Percentiles rank a stretch among this genome's conserved stretches.
Conservation (phyloP, 306 rosid genomes). For the Sphenostylis stenocarpa region DNA sequence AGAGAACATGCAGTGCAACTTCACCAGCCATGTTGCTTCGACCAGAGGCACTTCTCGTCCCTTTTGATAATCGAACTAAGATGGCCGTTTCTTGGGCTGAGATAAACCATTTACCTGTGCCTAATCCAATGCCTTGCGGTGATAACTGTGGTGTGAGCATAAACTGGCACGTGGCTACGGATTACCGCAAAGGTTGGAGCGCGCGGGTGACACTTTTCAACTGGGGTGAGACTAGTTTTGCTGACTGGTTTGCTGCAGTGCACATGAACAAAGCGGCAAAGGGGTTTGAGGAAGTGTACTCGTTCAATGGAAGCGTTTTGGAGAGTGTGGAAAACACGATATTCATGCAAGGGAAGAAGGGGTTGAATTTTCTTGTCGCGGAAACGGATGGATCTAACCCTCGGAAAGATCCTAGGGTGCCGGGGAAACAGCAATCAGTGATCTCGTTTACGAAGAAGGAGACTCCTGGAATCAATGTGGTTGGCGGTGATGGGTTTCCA, state of each 20-base stretch:
- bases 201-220: constrained; percentile 87
- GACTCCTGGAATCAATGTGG: constrained; percentile 59
- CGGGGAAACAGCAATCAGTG: constrained; percentile 90
- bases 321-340: constrained; percentile 53
- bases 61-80: constrained; percentile 67
- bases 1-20: constrained; percentile 60
- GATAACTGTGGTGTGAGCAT: constrained; percentile 89
- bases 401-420: constrained; percentile 70
- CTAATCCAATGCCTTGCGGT: constrained; percentile 76
- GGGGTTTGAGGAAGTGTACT: constrained; percentile 80
- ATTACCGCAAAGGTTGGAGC: constrained; percentile 78
- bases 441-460: constrained; percentile 73
- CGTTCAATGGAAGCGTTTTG: constrained; percentile 67
- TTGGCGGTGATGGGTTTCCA: constrained; percentile 81
- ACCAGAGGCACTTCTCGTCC: constrained; percentile 73
- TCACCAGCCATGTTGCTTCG: constrained; percentile 81
- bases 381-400: constrained; percentile 72
- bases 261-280: constrained; percentile 72
- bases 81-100: constrained; percentile 72
- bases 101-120: constrained; percentile 43
- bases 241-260: constrained; percentile 88
- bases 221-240: constrained; percentile 74
- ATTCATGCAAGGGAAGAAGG: constrained; percentile 80
- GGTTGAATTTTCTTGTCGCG: constrained; percentile 77
- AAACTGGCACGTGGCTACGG: constrained; percentile 81